These are phyloP conservation scores for Exophiala lecanii-corni DNA, from an alignment of 2,329 filamentous ascomycete species.

Conservation along the genomic window DNA sequence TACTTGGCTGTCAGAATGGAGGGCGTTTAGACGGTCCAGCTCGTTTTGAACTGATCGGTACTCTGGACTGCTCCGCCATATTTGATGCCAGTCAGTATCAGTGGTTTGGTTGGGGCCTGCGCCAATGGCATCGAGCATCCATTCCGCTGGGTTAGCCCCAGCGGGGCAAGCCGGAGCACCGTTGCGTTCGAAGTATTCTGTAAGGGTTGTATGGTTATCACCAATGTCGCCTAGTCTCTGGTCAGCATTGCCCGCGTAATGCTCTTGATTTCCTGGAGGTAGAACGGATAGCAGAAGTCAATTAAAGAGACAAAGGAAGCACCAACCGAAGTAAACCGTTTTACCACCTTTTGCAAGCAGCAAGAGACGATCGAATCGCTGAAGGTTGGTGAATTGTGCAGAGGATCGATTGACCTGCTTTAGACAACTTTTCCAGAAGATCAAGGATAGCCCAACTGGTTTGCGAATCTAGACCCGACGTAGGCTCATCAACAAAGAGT, in stretches of 20 bases:
- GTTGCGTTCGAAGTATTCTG: conserved; percentile 70
- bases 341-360: conserved; percentile 71
- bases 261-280: neutral
- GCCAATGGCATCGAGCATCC: conserved; percentile 33
- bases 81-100: conserved; percentile 56
- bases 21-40: conserved; percentile 49
- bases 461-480: conserved; percentile 59
- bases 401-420: conserved; percentile 50
- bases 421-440: conserved; percentile 58
- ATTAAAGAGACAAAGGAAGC: neutral
- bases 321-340: conserved; percentile 69
- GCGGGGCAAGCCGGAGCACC: conserved; percentile 60
- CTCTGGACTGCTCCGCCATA: conserved; percentile 56
- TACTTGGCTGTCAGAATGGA: conserved; percentile 31
- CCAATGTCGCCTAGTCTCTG: conserved; percentile 57
- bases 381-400: conserved; percentile 56
- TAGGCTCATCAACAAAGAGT: conserved; percentile 68
- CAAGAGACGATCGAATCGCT: conserved; percentile 64
- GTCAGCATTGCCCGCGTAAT: neutral
- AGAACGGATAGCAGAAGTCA: neutral
- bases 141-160: conserved; percentile 71
- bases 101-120: conserved; percentile 59
- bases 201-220: conserved; percentile 56
- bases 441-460: conserved; percentile 60
- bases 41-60: conserved; percentile 52